Evolutionary conservation across 2,329 filamentous ascomycete species (phyloP), one percentile per base, ranked within the genome.

Genomic region (Fusarium avenaceum): DNA sequence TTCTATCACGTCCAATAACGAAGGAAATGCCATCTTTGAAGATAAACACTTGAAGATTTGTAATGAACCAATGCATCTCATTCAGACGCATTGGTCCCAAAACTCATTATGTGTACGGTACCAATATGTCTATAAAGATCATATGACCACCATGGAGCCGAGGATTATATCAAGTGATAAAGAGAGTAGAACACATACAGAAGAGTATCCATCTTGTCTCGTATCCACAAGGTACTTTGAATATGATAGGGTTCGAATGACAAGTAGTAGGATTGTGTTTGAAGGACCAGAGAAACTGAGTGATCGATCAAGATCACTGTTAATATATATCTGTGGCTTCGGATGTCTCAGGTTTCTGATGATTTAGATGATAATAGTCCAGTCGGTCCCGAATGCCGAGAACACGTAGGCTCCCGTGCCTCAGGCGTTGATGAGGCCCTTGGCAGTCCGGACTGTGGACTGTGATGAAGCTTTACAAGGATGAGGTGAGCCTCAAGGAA

Each of bases 171-270:
- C 22, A 35, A 46, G 38, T 20, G 17, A 46, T 10, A 58, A 51
- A 6, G 20, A 44, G 28, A 55, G 33, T n/a, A 33, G n/a, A 20
- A 44, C 33, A 86, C 87, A 79, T 82, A 89, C 86, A 89, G 80
- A 73, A 89, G 77, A 61, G 87, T 89, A 77, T 89, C 87, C 87
- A 89, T 89, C 56, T 54, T 75, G 70, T 53, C 33, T 45, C 13
- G 39, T 58, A 63, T 70, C 64, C 49, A 58, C 64, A 55, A 44
- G 43, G 32, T 35, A 28, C 33, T 39, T 54, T 40, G 38, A 49
- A 22, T 44, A 59, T 32, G 38, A 42, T 30, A 38, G 45, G 44
- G 24, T 42, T 44, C 26, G 49, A 33, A 24, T 51, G 46, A 62
- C 26, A 33, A 39, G 33, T 51, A 43, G 57, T 22, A 39, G 54